Conservation (phyloP, 176 grass and related monocot species). For the Pontederia paniculata region DNA sequence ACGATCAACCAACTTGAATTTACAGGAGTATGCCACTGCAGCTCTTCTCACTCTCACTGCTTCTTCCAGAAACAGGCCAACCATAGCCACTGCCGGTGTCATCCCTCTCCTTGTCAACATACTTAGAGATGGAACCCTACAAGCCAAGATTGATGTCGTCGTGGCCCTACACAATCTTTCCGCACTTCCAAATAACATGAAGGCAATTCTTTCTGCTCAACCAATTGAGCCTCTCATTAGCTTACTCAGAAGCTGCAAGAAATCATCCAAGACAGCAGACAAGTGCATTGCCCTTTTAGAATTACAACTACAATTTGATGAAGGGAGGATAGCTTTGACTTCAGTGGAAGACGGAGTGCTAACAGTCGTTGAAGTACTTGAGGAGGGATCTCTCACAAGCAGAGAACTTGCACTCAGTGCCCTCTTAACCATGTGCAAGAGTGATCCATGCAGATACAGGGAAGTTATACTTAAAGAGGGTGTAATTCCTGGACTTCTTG, state of each 20-base stretch:
- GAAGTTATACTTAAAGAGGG: constrained; percentile 70
- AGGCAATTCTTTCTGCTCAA: constrained; percentile 44
- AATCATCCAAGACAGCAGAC: constrained; percentile 60
- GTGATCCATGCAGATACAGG: constrained; percentile 52
- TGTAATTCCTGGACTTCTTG: constrained; percentile 72
- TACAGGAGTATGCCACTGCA: constrained; percentile 76
- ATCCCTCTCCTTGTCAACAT: constrained; percentile 60
- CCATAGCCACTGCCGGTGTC: constrained; percentile 46
- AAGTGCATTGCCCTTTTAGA: constrained; percentile 77
- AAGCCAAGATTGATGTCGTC: constrained; percentile 64
- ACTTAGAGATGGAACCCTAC: constrained; percentile 53
- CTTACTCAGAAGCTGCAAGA: constrained; percentile 50
- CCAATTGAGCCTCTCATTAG: constrained; percentile 40
- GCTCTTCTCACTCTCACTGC: constrained; percentile 78
- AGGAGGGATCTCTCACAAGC: constrained; percentile 68
- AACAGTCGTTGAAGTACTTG: constrained; percentile 64
- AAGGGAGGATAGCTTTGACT: constrained; percentile 41
- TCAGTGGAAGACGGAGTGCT: constrained; percentile 59
- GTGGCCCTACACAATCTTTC: constrained; percentile 88
- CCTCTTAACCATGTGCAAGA: constrained; percentile 59
- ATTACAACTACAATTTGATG: constrained; percentile 42
- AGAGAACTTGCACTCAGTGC: constrained; percentile 64
- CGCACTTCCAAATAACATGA: constrained; percentile 44
- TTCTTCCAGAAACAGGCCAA: constrained; percentile 51
- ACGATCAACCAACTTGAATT: constrained; percentile 48